Evolutionary conservation across 1,139 yeast genomes (phyloP).

Genomic region (Hansenula sp.): DNA sequence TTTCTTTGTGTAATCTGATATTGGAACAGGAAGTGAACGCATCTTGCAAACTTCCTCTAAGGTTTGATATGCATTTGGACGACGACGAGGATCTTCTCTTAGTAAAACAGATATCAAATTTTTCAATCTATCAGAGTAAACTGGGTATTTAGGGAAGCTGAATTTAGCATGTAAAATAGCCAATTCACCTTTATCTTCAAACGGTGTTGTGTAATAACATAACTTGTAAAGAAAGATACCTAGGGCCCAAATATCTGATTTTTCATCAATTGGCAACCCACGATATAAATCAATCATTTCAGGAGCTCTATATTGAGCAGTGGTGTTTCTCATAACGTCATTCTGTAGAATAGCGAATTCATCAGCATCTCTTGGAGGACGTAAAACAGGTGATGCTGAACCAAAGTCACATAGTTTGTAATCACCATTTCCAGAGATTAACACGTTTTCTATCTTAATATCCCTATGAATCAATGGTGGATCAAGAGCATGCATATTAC

Average conservation of each 20-base stretch:
- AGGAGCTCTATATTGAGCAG: slow-evolving; percentile 96
- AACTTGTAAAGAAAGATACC: slow-evolving; percentile 89
- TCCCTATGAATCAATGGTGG: slow-evolving; percentile 90
- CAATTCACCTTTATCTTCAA: slow-evolving; percentile 72
- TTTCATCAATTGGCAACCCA: slow-evolving; percentile 88
- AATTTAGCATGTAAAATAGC: slow-evolving; percentile 63
- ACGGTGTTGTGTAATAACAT: slow-evolving; percentile 93
- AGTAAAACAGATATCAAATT: slow-evolving; percentile 58
- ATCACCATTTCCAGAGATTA: slow-evolving; percentile 66
- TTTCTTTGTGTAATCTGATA: slow-evolving; percentile 25
- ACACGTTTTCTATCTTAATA: slow-evolving; percentile 90
- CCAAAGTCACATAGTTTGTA: slow-evolving; percentile 95
- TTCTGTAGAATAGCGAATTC: slow-evolving; percentile 70
- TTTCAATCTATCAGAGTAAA: slow-evolving; percentile 46
- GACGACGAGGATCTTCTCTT: slow-evolving; percentile 61
- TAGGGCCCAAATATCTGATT: slow-evolving; percentile 94
- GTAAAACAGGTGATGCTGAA: slow-evolving; percentile 68
- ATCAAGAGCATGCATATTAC: slow-evolving; percentile 79
- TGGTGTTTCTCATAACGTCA: slow-evolving; percentile 86
- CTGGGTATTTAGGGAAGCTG: slow-evolving; percentile 48
- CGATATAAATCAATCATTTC: slow-evolving; percentile 91
- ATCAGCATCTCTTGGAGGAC: slow-evolving; percentile 59
- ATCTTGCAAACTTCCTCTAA: slow-evolving; percentile 62
- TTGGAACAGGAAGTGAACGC: slow-evolving; percentile 50
- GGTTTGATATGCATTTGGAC: slow-evolving; percentile 70